phyloP scores from a whole-genome alignment of 2,329 filamentous ascomycete genomes.

The Helotiales sp. region DNA sequence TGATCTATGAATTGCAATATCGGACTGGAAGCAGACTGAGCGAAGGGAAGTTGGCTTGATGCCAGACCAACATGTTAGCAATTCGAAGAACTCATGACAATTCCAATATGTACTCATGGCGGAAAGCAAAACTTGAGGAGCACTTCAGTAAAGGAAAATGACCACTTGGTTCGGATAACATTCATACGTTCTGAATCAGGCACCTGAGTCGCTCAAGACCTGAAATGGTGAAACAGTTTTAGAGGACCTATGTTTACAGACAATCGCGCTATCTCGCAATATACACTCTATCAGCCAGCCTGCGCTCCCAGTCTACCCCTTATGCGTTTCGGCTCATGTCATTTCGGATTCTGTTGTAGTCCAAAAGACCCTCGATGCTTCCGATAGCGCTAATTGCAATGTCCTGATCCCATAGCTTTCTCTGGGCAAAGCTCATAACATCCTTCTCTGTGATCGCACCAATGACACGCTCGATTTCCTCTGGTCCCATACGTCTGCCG shows the following conservation, averaged over 20 bases:
- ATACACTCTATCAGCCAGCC: constrained; percentile 34
- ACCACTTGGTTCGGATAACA: neutral
- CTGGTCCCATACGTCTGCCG: constrained; percentile 84
- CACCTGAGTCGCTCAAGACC: neutral
- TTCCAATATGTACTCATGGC: too few species aligned
- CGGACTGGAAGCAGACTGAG: too few species aligned
- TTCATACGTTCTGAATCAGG: neutral
- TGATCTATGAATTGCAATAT: too few species aligned
- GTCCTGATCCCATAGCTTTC: constrained; percentile 97
- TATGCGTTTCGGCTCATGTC: constrained; percentile 80
- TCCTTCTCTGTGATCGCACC: constrained; percentile 91
- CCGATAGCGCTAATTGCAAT: constrained; percentile 92
- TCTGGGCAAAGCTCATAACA: constrained; percentile 93
- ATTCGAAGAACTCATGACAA: too few species aligned
- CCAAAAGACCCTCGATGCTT: constrained; percentile 77
- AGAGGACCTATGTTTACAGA: constrained; percentile 36
- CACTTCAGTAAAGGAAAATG: too few species aligned
- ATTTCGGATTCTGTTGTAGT: constrained; percentile 73
- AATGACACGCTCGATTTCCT: constrained; percentile 92
- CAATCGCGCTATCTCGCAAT: constrained; percentile 33
- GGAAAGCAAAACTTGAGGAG: too few species aligned
- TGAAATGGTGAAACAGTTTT: constrained; percentile 20
- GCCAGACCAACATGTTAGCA: too few species aligned
- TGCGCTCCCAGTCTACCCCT: constrained; percentile 19
- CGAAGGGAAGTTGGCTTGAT: too few species aligned